Conservation (phyloP, 2,329 filamentous ascomycete species). For the Periconia digitata region DNA sequence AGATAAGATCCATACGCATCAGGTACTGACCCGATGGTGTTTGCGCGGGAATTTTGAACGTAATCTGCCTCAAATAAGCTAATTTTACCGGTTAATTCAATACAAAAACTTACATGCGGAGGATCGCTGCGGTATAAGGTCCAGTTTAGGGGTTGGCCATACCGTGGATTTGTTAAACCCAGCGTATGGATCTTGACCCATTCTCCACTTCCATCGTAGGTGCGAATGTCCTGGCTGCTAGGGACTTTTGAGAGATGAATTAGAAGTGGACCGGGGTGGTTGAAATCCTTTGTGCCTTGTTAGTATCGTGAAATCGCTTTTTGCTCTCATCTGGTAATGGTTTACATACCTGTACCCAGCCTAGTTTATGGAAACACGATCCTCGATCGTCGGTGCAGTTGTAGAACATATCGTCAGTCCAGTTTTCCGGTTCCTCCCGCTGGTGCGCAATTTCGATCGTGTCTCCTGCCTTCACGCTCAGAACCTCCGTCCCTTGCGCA, state of each 20-base stretch:
- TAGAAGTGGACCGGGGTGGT: conserved; percentile 3
- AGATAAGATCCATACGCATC: conserved; percentile 6
- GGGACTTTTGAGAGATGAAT: conserved; percentile 12
- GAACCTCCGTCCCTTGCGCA: conserved; percentile 8
- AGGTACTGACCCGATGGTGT: conserved; percentile 9
- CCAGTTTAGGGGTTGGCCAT: background rate
- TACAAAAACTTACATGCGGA: background rate
- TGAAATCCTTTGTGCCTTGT: background rate
- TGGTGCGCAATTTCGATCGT: conserved; percentile 10
- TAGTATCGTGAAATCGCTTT: background rate
- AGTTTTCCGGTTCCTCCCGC: conserved; percentile 2
- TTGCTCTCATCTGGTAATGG: background rate
- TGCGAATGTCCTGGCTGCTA: conserved; percentile 4
- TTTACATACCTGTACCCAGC: background rate
- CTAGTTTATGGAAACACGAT: background rate
- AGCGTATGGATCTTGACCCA: conserved; percentile 13
- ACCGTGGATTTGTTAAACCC: conserved; percentile 1
- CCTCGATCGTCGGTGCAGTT: background rate
- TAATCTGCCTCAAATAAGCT: background rate
- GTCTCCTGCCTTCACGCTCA: conserved; percentile 13
- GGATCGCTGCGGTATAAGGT: background rate
- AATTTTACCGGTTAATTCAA: background rate
- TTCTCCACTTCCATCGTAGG: conserved; percentile 13
- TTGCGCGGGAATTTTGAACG: conserved; percentile 5
- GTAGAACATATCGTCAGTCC: background rate